Conservation (phyloP, 2,329 filamentous ascomycete species). For the Aspergillus brunneoviolaceus region DNA sequence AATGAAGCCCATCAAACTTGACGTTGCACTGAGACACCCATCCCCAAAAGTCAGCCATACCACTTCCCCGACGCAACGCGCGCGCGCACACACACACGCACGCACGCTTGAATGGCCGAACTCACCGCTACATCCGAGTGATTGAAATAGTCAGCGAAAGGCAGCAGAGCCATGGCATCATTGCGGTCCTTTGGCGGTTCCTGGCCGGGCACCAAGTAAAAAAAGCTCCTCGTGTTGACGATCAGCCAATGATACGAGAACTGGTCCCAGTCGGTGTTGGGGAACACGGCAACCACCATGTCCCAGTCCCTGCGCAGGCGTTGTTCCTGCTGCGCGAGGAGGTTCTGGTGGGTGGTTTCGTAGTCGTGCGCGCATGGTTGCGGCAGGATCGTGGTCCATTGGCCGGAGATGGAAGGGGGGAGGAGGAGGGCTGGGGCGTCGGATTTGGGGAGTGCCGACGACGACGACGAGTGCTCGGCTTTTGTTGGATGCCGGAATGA, state of each 20-base stretch:
- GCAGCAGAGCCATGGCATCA: constrained; percentile 48
- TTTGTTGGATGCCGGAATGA: constrained; percentile 38
- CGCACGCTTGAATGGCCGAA: too few species aligned
- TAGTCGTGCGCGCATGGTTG: constrained; percentile 28
- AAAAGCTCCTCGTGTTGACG: constrained; percentile 61
- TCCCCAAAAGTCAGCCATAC: neutral
- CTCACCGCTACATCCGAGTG: constrained; percentile 43
- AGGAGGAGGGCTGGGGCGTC: constrained; percentile 22
- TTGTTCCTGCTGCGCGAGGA: constrained; percentile 51
- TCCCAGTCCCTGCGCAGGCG: constrained; percentile 55
- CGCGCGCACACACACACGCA: neutral
- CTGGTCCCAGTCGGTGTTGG: constrained; percentile 40
- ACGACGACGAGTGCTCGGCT: constrained; percentile 19
- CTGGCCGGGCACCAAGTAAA: constrained; percentile 50
- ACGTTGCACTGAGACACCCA: constrained; percentile 36
- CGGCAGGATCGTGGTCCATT: constrained; percentile 34
- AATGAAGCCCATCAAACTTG: constrained; percentile 35
- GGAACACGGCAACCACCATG: constrained; percentile 44
- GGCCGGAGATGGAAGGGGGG: constrained; percentile 39
- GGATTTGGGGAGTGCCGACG: neutral
- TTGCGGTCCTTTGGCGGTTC: constrained; percentile 40
- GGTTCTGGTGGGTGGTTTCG: constrained; percentile 34
- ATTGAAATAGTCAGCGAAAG: constrained; percentile 51
- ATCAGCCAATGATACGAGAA: constrained; percentile 62
- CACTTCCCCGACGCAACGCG: too few species aligned